Evolutionary conservation across 495 filamentous ascomycete genomes (phyloP).

Genomic region (Beverwykella pulmonaria): DNA sequence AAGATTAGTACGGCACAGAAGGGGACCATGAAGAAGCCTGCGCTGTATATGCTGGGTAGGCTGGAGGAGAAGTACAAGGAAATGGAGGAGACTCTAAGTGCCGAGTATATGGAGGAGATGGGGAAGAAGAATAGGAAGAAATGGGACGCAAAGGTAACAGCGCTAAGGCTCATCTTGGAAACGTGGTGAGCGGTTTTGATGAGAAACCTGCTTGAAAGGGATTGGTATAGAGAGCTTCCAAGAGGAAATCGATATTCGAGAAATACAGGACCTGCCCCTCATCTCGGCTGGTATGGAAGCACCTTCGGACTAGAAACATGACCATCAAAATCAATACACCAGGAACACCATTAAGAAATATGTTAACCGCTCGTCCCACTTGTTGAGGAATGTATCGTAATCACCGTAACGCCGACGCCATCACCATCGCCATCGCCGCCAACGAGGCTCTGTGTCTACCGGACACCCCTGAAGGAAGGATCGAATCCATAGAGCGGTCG

Average conservation of each 20-base stretch:
- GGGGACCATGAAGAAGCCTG: background rate
- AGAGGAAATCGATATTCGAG: background rate
- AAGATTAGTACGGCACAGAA: background rate
- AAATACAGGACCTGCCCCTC: too few species aligned
- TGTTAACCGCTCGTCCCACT: too few species aligned
- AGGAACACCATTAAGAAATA: too few species aligned
- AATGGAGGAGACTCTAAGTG: background rate
- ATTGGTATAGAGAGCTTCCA: background rate
- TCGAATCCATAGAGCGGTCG: constrained; percentile 20
- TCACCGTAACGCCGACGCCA: too few species aligned
- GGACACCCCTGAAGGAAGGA: background rate
- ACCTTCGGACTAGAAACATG: too few species aligned
- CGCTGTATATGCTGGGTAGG: background rate
- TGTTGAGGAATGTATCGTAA: too few species aligned
- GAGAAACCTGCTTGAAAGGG: background rate
- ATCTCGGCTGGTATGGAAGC: too few species aligned
- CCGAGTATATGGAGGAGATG: background rate
- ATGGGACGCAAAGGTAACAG: background rate
- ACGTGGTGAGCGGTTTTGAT: background rate
- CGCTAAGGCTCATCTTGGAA: background rate
- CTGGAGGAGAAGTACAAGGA: background rate
- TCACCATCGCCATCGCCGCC: too few species aligned
- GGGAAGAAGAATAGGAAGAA: background rate
- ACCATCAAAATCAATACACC: too few species aligned
- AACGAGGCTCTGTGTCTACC: background rate